Evolutionary conservation across 129 eudicot species (phyloP), one percentile per base, ranked within the genome.

Genomic region (Apium graveolens): DNA sequence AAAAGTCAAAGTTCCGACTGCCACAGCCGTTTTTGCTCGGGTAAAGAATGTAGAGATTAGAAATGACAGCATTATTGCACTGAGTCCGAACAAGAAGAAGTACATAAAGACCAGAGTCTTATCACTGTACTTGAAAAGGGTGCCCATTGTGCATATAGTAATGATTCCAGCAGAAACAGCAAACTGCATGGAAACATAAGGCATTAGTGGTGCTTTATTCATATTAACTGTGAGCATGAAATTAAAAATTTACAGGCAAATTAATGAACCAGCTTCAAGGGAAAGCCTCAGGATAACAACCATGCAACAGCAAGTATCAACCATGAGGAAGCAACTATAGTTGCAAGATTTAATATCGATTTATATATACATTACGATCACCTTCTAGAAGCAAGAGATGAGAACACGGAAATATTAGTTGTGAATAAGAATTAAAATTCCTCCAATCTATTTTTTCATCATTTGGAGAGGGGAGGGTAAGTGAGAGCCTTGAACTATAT

Each of bases 1-100:
- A 83, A 96, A 96, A 70, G 99, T 83, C 86, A 96, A 96, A 34
- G 97, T 92, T 78, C 99, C 99, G 78, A 96, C 99, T 44, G 99
- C 97, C 76, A 96, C 97, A 39, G 99, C 99, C 76, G 99, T 92
- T 89, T 90, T 96, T 82, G 99, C 97, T 86, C 99, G 88, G 39
- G 95, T 86, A 87, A 96, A 96, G 90, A 90, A 96, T 46, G 99
- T 89, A 21, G 97, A 90, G 72, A 96, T 96, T 84, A 96, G 65
- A 77, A 92, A 96, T 39, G 99, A 87, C 51, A 96, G 75, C 86
- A 90, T 96, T 79, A 96, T 96, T 60, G 97, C 93, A 82, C 97
- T 96, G 80, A 96, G 88, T 72, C 99, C 99, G 78, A 96, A 96
- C 80, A 86, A 75, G 84, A 96, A 96, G 95, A 96, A 96, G 88